Evolutionary conservation across 2,329 filamentous ascomycete genomes (phyloP), one percentile per base, ranked within the genome.

Genomic region (Fusarium coicis): DNA sequence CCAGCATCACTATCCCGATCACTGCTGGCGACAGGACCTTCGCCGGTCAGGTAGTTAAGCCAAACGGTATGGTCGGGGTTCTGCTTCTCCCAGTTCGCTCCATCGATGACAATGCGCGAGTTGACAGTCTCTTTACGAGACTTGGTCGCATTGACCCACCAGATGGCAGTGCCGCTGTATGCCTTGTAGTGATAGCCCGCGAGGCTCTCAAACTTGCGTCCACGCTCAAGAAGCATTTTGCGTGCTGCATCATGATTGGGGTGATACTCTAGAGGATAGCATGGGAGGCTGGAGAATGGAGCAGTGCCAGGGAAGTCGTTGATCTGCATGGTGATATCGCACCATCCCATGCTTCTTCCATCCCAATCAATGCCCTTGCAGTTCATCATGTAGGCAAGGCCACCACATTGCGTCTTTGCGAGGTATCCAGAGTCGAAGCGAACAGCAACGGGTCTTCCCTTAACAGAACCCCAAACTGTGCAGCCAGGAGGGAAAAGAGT

Each of bases 401-500:
- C 82, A 47, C 82, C 83, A 39, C 82, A 84, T 6, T 77, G 74
- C 23, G 80, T 84, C 55, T 79, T 74, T 59, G 73, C 79, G 69
- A 84, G 85, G 56, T 81, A 76, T 3, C 81, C 80, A 57, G 81
- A 76, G 11, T 79, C 72, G 23, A 86, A 83, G 70, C 82, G 80
- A 47, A 82, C 83, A 18, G 83, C 83, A 7, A 81, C 81, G 9
- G 82, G 78, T 18, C 81, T 82, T 14, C 82, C 84, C 59, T 83
- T 80, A 68, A 82, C 79, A 11, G 79, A 76, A 2, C 83, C 81
- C 56, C 84, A 82, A 4, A 88, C 75, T 10, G 81, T 79, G 49
- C 79, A 81, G 1, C 84, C 85, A 1, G 87, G 87, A 56, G 84
- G 82, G 74, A 88, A 87, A 34, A 89, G 83, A n/a, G 85, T 85